Evolutionary conservation across 2,329 filamentous ascomycete species (phyloP).

Genomic region (Phoma sp.): DNA sequence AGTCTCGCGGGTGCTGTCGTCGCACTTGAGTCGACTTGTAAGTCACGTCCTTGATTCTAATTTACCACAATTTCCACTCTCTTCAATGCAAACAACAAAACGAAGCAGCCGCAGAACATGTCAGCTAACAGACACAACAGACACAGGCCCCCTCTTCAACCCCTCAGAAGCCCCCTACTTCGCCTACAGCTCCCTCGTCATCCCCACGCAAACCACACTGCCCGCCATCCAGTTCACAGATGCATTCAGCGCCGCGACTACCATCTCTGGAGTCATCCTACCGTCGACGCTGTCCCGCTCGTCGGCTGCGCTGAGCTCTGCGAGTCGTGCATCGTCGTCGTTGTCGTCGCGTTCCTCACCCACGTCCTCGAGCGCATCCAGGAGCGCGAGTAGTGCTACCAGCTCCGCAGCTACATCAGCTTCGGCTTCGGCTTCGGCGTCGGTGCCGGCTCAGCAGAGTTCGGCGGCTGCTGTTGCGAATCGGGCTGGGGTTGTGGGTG

Average conservation of each 20-base stretch:
- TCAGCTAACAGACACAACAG: constrained; percentile 5
- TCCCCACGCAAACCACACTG: constrained; percentile 21
- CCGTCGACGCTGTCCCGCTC: constrained; percentile 7
- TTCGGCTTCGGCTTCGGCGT: constrained; percentile 18
- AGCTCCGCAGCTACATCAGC: constrained; percentile 14
- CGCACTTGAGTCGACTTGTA: constrained; percentile 18
- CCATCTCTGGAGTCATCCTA: constrained; percentile 6
- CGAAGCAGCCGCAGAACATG: background rate
- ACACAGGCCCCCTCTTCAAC: constrained; percentile 28
- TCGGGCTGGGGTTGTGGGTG: constrained; percentile 23
- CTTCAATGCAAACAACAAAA: no score
- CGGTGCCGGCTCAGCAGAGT: constrained; percentile 20
- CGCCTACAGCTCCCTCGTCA: constrained; percentile 22
- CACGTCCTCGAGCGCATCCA: constrained; percentile 10
- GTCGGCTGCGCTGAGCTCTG: background rate
- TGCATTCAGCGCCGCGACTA: constrained; percentile 15
- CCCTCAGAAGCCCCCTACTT: constrained; percentile 29
- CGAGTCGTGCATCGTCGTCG: constrained; percentile 1
- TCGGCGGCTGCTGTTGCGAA: constrained; percentile 27
- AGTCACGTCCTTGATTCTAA: background rate
- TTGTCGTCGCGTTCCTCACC: constrained; percentile 8
- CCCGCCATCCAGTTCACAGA: constrained; percentile 11
- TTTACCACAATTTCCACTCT: no score
- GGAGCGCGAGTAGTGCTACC: constrained; percentile 8
- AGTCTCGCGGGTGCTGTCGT: constrained; percentile 14